Evolutionary conservation across 2,329 filamentous ascomycete species (phyloP).

Genomic region (Venturia aucupariae): DNA sequence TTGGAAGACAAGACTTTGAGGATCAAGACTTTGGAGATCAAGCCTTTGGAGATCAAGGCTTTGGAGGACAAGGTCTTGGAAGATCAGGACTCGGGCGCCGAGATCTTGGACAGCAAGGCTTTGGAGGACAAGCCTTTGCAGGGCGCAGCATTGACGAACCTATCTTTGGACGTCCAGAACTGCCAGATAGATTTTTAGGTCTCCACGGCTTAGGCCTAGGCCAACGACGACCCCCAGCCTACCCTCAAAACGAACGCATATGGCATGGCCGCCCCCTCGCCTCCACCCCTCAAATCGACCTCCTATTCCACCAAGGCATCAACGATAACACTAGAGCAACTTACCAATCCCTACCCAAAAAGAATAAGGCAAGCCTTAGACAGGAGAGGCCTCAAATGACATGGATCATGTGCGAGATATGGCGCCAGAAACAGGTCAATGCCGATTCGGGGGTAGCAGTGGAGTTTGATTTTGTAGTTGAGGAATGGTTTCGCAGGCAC

Average conservation of each 20-base stretch:
- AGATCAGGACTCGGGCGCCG: too few relatives aligned
- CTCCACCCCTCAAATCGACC: not conserved
- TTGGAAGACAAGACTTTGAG: not conserved
- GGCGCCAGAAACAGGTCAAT: too few relatives aligned
- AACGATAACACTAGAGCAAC: not conserved
- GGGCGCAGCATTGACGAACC: too few relatives aligned
- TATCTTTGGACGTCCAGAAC: too few relatives aligned
- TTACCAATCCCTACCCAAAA: not conserved
- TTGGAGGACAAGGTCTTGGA: not conserved
- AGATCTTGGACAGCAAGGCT: not conserved
- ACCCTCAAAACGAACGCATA: not conserved
- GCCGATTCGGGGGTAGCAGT: too few relatives aligned
- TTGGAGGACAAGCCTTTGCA: not conserved
- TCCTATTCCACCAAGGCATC: not conserved
- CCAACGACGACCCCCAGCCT: not conserved
- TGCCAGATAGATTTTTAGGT: too few relatives aligned
- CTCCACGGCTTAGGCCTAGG: too few relatives aligned
- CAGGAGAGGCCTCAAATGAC: not conserved
- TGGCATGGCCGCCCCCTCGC: not conserved
- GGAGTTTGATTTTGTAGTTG: too few relatives aligned
- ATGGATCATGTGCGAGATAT: not conserved
- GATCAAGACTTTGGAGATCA: not conserved
- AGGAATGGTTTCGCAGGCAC: too few relatives aligned
- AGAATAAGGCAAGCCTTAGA: not conserved
- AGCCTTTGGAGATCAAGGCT: not conserved